Evolutionary conservation across 192 early-diverging fungal species (phyloP).

Genomic region (Podila clonocystis): DNA sequence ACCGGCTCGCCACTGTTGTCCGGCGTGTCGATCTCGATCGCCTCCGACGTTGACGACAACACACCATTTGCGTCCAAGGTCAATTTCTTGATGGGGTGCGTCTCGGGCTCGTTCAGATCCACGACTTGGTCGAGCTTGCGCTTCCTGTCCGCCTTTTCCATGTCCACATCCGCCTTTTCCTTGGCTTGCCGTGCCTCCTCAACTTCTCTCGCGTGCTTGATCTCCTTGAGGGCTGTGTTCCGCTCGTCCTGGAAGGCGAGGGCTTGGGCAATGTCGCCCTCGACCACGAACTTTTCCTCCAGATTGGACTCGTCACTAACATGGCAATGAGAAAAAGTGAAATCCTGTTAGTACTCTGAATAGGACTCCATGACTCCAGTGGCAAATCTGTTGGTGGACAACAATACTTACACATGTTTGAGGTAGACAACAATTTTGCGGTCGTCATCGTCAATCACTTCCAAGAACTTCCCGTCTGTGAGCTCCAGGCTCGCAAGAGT

Average conservation of each 20-base stretch:
- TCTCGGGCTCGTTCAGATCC: background rate
- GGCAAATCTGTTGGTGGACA: too few relatives aligned
- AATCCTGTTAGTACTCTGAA: too few relatives aligned
- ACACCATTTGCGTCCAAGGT: background rate
- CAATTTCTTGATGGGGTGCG: background rate
- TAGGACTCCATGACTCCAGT: too few relatives aligned
- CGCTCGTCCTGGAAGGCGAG: background rate
- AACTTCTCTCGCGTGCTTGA: background rate
- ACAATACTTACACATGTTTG: constrained; percentile 33
- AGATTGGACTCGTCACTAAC: background rate
- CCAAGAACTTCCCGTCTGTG: constrained; percentile 64
- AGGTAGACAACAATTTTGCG: constrained; percentile 41
- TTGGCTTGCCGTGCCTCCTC: background rate
- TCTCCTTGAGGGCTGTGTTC: background rate
- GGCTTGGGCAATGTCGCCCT: background rate
- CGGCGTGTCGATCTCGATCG: constrained; percentile 1
- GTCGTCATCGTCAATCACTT: constrained; percentile 69
- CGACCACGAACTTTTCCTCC: background rate
- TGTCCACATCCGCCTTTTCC: background rate
- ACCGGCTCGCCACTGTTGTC: background rate
- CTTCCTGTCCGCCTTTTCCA: background rate
- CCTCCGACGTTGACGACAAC: background rate
- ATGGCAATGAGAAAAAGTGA: too few relatives aligned
- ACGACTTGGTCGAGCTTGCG: constrained; percentile 2
- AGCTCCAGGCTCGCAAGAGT: constrained; percentile 71